Conservation (phyloP, 495 filamentous ascomycete genomes). For the Podospora pseudoanserina region DNA sequence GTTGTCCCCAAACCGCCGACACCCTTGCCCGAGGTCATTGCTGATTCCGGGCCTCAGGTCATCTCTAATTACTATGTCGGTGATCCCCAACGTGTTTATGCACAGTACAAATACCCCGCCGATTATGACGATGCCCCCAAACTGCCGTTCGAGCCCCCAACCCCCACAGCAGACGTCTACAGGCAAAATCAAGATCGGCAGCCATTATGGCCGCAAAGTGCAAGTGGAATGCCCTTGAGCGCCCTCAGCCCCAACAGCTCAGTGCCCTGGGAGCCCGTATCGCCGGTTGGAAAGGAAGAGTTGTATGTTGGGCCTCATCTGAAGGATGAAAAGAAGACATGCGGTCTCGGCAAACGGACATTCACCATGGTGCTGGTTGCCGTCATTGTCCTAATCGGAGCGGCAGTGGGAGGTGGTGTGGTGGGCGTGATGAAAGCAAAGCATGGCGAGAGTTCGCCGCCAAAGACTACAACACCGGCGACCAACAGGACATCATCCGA, state of each 20-base stretch:
- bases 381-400: conserved; percentile 23
- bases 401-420: conserved; percentile 29
- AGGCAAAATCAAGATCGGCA: background rate
- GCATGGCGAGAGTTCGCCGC: background rate
- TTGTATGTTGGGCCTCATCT: background rate
- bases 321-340: conserved; percentile 19
- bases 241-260: conserved; percentile 11
- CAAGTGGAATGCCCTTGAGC: conserved; percentile 1
- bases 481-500: background rate
- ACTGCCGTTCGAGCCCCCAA: conserved; percentile 11
- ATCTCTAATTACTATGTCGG: background rate
- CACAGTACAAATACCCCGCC: conserved; percentile 27
- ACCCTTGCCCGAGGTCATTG: conserved; percentile 20
- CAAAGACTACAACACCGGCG: background rate
- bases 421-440: conserved; percentile 20
- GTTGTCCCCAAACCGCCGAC: conserved; percentile 9
- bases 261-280: conserved; percentile 22
- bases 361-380: conserved; percentile 25
- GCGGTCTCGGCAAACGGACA: conserved; percentile 22
- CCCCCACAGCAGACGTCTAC: background rate
- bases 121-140: conserved; percentile 28
- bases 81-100: conserved; percentile 6
- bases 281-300: background rate
- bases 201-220: background rate
- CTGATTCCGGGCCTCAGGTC: conserved; percentile 11